phyloP scores from a whole-genome alignment of 2,329 filamentous ascomycete species.

The Penicillium freii region DNA sequence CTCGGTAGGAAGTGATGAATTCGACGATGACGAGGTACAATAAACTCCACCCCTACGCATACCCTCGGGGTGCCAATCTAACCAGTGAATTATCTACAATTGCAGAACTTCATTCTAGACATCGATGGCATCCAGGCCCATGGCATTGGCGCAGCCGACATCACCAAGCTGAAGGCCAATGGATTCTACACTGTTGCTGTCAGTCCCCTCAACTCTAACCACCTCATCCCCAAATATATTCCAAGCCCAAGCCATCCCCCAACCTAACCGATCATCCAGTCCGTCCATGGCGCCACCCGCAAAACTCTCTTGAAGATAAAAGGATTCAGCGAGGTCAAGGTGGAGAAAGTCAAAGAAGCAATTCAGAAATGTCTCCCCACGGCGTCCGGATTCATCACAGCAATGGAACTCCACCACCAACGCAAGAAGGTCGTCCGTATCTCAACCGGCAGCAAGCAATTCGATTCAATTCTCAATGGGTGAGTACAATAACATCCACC shows the following conservation, averaged over 20 bases:
- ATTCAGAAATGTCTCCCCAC: constrained; percentile 60
- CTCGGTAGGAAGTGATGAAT: constrained; percentile 54
- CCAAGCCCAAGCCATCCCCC: neutral
- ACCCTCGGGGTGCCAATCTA: neutral
- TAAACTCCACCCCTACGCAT: neutral
- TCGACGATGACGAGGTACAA: constrained; percentile 49
- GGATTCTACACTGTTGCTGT: constrained; percentile 65
- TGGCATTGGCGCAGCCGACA: constrained; percentile 64
- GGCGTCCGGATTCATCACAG: constrained; percentile 62
- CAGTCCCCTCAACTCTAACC: constrained; percentile 21
- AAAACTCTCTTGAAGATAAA: constrained; percentile 64
- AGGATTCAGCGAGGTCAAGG: constrained; percentile 68
- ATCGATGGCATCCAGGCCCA: constrained; percentile 66
- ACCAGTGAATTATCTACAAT: neutral
- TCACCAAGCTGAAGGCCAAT: constrained; percentile 62
- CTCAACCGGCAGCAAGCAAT: constrained; percentile 68
- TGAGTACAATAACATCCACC: constrained; percentile 27
- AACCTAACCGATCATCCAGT: constrained; percentile 39
- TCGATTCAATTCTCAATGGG: constrained; percentile 65
- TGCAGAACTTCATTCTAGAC: constrained; percentile 60
- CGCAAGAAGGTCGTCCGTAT: constrained; percentile 64
- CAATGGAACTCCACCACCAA: constrained; percentile 61
- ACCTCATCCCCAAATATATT: neutral
- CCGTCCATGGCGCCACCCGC: constrained; percentile 59
- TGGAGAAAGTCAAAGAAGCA: constrained; percentile 69